Conservation (phyloP, 163 green algal genomes). For the Scenedesmus sp. region DNA sequence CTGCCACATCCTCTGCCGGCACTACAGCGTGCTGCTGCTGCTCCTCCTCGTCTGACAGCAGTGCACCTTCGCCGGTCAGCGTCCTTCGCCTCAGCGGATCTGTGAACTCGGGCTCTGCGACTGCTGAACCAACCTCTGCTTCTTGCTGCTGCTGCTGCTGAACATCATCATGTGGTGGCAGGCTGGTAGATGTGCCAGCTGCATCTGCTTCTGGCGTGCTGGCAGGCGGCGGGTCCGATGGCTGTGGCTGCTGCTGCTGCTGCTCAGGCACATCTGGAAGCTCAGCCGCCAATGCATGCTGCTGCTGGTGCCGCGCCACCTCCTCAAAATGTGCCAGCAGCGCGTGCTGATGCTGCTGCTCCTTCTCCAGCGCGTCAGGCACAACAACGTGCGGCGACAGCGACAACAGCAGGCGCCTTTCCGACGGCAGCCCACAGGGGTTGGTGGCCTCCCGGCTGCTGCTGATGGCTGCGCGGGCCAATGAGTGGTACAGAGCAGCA, state of each 20-base stretch:
- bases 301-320: conserved; percentile 10
- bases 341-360: conserved; percentile 12
- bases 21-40: background rate
- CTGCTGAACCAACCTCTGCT: conserved; percentile 22
- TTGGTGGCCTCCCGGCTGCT: conserved; percentile 13
- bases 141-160: conserved; percentile 23
- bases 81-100: conserved; percentile 43
- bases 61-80: background rate
- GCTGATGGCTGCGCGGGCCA: conserved; percentile 33
- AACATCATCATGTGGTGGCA: conserved; percentile 9
- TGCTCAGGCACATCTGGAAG: background rate
- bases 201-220: background rate
- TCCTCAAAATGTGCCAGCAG: background rate
- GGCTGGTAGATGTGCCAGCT: background rate
- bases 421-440: background rate
- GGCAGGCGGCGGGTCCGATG: background rate
- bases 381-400: conserved; percentile 50
- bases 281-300: background rate
- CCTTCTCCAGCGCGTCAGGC: conserved; percentile 23
- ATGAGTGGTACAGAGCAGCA: background rate
- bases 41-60: background rate
- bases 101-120: conserved; percentile 44
- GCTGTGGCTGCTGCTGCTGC: background rate
- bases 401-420: conserved; percentile 37
- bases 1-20: background rate